Evolutionary conservation across 768 basidiomycete species (phyloP), one percentile per base, ranked within the genome.

Genomic region (Termitomyces sp.): DNA sequence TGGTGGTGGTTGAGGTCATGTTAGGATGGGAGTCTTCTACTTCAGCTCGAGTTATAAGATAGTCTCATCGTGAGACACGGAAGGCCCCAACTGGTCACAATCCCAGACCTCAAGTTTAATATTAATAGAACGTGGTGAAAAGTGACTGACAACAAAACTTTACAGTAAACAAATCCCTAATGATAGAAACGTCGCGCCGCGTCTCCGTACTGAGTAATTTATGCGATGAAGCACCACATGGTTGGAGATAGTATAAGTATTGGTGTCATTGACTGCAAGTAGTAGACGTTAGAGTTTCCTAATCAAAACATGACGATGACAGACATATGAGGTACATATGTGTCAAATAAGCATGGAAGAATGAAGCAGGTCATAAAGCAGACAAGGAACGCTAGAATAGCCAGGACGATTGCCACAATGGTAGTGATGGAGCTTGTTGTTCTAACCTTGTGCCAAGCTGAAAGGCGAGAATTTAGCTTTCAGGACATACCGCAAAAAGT

Each of bases 61-160:
- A n/a, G 46, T 32, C 13, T 38, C 59, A 16, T 55, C 39, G 53
- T 55, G 59, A 60, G 59, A 60, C 53, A 60, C 39, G 33, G 46
- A 55, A 12, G 33, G 50, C n/a, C 36, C 35, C 35, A 52, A 36
- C 16, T 13, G 38, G 38, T 54, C 53, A 54, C 16, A 24, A 16
- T 28, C 28, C 28, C 4, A 28, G 28, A 28, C 28, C 28, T 28
- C 2, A 28, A 28, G 28, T 28, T 28, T 4, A 28, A 8, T 39
- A 28, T 39, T 32, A 40, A 32, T 55, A 28, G 54, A 55, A 42
- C 54, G 40, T 20, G 28, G 54, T 53, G 36, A 38, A 53, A 39
- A 28, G 39, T 18, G 35, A 49, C 24, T 15, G 6, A 4, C 15
- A 49, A 46, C 22, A 46, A 40, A 46, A 4, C 44, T 45, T 45